phyloP scores from a whole-genome alignment of 2,329 filamentous ascomycete genomes.

The Alternaria sp. region DNA sequence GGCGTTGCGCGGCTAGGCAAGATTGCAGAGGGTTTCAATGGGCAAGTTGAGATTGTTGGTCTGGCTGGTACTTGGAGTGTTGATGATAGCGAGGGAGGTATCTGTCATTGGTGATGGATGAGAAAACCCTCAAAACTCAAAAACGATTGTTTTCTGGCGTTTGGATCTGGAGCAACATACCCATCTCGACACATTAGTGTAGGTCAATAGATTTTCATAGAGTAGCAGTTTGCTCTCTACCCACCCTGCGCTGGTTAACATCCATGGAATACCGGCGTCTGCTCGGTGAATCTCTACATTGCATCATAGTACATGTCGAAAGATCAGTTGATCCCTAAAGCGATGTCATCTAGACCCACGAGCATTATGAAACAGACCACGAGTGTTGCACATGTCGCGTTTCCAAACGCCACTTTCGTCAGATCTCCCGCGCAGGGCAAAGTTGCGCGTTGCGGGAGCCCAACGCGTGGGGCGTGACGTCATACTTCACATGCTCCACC shows the following conservation, averaged over 20 bases:
- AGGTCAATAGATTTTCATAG: neutral
- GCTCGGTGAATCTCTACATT: slow-evolving; percentile 3
- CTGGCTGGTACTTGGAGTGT: slow-evolving; percentile 89
- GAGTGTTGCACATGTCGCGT: neutral
- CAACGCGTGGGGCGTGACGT: slow-evolving; percentile 19
- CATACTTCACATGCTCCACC: slow-evolving; percentile 19
- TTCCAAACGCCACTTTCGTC: slow-evolving; percentile 18
- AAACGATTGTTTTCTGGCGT: slow-evolving; percentile 8
- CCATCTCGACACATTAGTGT: neutral
- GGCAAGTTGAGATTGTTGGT: slow-evolving; percentile 69
- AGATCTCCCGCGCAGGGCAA: slow-evolving; percentile 11
- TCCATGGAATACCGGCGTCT: neutral
- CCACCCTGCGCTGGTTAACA: neutral
- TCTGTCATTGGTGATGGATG: slow-evolving; percentile 29
- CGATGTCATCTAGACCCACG: neutral
- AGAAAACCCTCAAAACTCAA: neutral
- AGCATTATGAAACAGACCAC: neutral
- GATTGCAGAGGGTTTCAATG: slow-evolving; percentile 62
- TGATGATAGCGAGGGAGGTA: slow-evolving; percentile 76
- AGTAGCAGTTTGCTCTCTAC: neutral
- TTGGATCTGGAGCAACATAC: slow-evolving; percentile 9
- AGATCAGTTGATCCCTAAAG: neutral
- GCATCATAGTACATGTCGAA: slow-evolving; percentile 5
- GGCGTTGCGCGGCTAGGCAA: slow-evolving; percentile 60
- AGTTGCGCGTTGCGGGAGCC: slow-evolving; percentile 6